A percentile compares a stretch with the other conserved stretches of the same genome.
phyloP scores from a whole-genome alignment of 306 rosid genomes.

The Ammopiptanthus mongolicus region DNA sequence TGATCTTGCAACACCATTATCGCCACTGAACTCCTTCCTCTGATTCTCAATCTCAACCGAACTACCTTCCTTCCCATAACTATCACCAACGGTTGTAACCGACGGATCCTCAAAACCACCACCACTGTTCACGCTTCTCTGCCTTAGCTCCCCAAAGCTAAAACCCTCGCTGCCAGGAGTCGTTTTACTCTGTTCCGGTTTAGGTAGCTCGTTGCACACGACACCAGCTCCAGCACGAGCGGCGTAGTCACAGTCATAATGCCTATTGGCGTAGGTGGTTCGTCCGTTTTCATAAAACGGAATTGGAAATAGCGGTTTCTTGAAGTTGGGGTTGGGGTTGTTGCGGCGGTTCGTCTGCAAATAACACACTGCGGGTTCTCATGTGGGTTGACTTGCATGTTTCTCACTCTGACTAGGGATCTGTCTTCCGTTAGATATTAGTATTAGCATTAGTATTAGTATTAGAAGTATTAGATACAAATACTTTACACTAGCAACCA shows the following conservation, averaged over 20 bases:
- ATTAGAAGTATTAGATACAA: too few species aligned
- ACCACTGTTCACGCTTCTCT: slow-evolving; percentile 45
- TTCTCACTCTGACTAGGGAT: too few species aligned
- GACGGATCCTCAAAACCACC: slow-evolving; percentile 20
- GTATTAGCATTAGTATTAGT: too few species aligned
- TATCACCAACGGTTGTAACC: slow-evolving; percentile 28
- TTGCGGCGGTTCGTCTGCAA: neutral
- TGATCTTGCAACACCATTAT: slow-evolving; percentile 20
- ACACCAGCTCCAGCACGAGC: too few species aligned
- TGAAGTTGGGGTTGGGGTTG: neutral
- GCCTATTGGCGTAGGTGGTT: neutral
- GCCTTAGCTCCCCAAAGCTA: slow-evolving; percentile 48
- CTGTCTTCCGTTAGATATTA: too few species aligned
- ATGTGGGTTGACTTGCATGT: neutral
- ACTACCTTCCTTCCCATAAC: slow-evolving; percentile 28
- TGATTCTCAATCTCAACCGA: slow-evolving; percentile 32
- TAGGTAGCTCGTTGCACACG: slow-evolving; percentile 22
- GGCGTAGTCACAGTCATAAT: slow-evolving; percentile 1
- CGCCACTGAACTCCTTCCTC: slow-evolving; percentile 36
- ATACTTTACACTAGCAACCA: too few species aligned
- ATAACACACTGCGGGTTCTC: neutral
- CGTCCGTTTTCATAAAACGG: neutral
- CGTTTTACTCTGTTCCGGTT: slow-evolving; percentile 21
- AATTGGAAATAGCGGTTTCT: neutral
- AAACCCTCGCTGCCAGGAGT: slow-evolving; percentile 35